Evolutionary conservation across 164 flowering plant species (phyloP).

Genomic region (Magnolia sinica): DNA sequence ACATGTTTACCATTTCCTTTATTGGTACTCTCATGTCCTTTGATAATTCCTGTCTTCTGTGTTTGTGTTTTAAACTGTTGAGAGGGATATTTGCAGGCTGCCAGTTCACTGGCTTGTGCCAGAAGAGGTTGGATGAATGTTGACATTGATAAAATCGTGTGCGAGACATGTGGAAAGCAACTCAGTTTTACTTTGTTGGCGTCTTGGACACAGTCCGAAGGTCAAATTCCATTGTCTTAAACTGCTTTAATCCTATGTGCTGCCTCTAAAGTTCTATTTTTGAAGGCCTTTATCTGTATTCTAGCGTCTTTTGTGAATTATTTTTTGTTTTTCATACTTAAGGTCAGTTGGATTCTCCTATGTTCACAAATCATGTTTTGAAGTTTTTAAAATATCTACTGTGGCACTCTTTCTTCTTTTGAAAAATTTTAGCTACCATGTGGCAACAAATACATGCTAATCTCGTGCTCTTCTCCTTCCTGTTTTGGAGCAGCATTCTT

Average conservation of each 20-base stretch:
- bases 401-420: too few species aligned
- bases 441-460: neutral
- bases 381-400: too few species aligned
- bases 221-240: constrained; percentile 31
- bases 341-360: neutral
- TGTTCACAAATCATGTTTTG: too few species aligned
- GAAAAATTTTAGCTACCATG: too few species aligned
- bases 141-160: constrained; percentile 66
- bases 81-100: constrained; percentile 43
- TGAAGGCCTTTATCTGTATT: neutral
- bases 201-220: constrained; percentile 39
- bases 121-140: constrained; percentile 89
- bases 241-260: neutral
- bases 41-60: neutral
- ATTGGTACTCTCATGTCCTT: neutral
- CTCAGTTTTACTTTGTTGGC: constrained; percentile 35
- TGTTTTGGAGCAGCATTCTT: neutral
- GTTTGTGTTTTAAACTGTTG: neutral
- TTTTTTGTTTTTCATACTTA: neutral
- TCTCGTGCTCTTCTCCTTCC: constrained; percentile 5
- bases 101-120: constrained; percentile 89
- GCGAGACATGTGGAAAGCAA: constrained; percentile 78
- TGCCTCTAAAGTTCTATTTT: neutral
- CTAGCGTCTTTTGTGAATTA: neutral
- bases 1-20: neutral